These are phyloP conservation scores for Amanita pseudoporphyria DNA, from an alignment of 768 basidiomycete genomes.

Conservation along the genomic window DNA sequence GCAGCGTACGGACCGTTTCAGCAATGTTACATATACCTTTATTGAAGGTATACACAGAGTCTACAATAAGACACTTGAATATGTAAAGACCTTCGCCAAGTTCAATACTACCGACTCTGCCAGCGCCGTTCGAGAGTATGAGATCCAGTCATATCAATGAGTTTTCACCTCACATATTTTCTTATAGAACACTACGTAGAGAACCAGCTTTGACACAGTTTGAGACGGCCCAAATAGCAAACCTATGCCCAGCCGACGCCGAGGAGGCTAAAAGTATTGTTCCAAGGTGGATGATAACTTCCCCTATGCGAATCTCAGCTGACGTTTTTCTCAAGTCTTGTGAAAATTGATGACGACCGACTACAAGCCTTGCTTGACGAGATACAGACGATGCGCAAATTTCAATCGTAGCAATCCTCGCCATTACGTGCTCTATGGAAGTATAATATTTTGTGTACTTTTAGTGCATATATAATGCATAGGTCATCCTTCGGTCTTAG, in stretches of 20 bases:
- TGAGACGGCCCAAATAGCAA: conserved; percentile 89
- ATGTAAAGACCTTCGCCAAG: conserved; percentile 86
- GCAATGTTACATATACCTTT: too few species aligned
- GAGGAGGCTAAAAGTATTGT: conserved; percentile 91
- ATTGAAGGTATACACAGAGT: conserved; percentile 41
- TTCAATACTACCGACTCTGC: conserved; percentile 82
- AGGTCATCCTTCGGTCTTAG: conserved; percentile 42
- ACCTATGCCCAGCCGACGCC: conserved; percentile 77
- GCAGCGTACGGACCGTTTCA: conserved; percentile 50
- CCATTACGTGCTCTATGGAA: neutral
- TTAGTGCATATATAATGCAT: neutral
- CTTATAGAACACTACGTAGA: conserved; percentile 58
- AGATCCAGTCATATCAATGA: conserved; percentile 9
- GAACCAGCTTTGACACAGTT: conserved; percentile 80
- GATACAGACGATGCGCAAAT: conserved; percentile 85
- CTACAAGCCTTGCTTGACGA: conserved; percentile 77
- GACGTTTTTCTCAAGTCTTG: conserved; percentile 39
- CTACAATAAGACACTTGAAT: conserved; percentile 88
- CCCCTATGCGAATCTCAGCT: neutral
- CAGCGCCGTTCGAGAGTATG: conserved; percentile 80
- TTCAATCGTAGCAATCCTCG: conserved; percentile 54
- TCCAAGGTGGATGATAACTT: conserved; percentile 48
- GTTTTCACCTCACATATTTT: neutral
- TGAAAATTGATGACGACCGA: conserved; percentile 82
- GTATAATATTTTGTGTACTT: neutral